Percentiles rank a stretch among this genome's conserved stretches.
These are phyloP conservation scores for Coemansia furcata DNA, from an alignment of 192 early-diverging fungal species.

Conservation along the genomic window DNA sequence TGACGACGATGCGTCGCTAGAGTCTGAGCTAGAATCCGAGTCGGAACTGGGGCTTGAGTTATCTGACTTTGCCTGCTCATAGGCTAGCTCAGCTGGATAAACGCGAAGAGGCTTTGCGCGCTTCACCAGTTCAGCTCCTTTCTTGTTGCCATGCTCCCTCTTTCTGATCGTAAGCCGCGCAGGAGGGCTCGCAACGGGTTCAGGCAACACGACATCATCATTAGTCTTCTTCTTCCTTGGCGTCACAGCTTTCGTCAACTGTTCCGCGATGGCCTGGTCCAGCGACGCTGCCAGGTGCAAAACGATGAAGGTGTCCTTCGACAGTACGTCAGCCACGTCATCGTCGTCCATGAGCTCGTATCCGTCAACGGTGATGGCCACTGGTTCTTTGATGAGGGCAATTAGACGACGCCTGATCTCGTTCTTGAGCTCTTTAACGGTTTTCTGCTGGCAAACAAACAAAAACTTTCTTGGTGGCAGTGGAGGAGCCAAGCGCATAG, in stretches of 20 bases:
- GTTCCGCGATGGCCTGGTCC: neutral
- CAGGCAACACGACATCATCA: neutral
- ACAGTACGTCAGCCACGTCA: constrained; percentile 18
- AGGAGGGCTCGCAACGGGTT: neutral
- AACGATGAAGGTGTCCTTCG: neutral
- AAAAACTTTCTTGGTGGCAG: constrained; percentile 32
- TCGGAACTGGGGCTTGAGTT: neutral
- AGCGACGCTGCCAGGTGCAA: neutral
- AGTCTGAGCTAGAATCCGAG: neutral
- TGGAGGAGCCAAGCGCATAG: constrained; percentile 23
- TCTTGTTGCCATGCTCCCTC: constrained; percentile 1
- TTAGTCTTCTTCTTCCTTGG: neutral
- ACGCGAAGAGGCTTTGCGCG: neutral
- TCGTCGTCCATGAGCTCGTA: constrained; percentile 51
- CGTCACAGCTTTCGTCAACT: neutral
- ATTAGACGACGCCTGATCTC: constrained; percentile 37
- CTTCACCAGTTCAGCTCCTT: neutral
- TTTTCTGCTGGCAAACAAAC: constrained; percentile 27
- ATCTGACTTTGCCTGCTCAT: neutral
- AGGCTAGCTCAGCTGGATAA: constrained; percentile 11
- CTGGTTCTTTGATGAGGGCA: constrained; percentile 14
- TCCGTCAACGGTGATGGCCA: constrained; percentile 12
- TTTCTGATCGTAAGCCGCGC: constrained; percentile 5
- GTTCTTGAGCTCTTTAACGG: constrained; percentile 31
- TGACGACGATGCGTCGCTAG: neutral